Evolutionary conservation across 139 green algal species (phyloP), one percentile per base, ranked within the genome.

Genomic region (Coelastrella sp.): DNA sequence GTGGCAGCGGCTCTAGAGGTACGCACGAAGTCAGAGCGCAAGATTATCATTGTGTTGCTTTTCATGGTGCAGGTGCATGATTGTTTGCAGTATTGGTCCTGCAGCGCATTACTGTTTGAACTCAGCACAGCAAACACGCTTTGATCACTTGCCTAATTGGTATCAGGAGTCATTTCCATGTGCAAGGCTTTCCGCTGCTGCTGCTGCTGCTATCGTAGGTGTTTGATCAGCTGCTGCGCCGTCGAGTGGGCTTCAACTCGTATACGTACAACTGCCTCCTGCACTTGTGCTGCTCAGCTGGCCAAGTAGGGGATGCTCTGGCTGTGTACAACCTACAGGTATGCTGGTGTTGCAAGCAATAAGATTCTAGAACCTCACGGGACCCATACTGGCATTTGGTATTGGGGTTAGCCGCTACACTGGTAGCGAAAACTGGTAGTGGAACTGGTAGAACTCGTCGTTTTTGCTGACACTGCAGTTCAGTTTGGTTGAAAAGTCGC

Each of bases 211-310:
- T 54, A 17, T 20, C 20, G 22, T 84, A 88, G 86, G 65, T 91
- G 77, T 88, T 91, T 91, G 89, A 89, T n/a, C 82, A 89, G 89
- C 17, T 92, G 73, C 82, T 92, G 81, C 74, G 82, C 5, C 47
- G 19, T 60, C 86, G 91, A 73, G 91, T 94, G 83, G 92, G 61
- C 14, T 86, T 93, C 77, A 94, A 93, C 90, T 75, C 88, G 75
- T 94, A 92, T 89, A 87, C 83, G 47, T 91, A 91, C 59, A 47
- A 58, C 59, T 85, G 79, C 14, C 17, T 65, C 17, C 57, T 93
- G 32, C 93, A 95, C 74, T 75, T 94, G 78, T 94, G 92, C 60
- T 74, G 66, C 3, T 65, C 76, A 6, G n/a, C 89, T 58, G 93
- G 92, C 17, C 16, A 56, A 4, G 17, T 92, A 32, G 82, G 94